Percentiles rank a stretch among this genome's conserved stretches.
These are phyloP conservation scores for Pleurotus citrinopileatus DNA, from an alignment of 768 basidiomycete species.

Conservation along the genomic window DNA sequence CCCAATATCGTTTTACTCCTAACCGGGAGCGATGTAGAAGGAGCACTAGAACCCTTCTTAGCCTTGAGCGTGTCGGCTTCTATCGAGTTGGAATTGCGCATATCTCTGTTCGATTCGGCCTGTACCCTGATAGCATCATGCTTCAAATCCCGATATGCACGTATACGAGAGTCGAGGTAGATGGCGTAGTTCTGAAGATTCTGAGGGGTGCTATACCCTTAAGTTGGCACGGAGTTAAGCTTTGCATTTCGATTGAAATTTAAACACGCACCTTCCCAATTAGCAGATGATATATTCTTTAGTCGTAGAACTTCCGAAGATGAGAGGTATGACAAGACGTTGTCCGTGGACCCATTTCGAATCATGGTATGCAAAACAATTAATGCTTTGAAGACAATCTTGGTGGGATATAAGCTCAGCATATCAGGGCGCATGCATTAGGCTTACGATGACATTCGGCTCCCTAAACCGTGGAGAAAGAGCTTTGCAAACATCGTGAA, in stretches of 20 bases:
- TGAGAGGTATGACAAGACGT: constrained; percentile 81
- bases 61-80: constrained; percentile 51
- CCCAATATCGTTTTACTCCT: constrained; percentile 80
- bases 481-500: constrained; percentile 91
- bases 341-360: constrained; percentile 93
- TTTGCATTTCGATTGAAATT: background rate
- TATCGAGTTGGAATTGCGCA: constrained; percentile 61
- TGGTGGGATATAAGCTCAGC: constrained; percentile 10
- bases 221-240: constrained; percentile 6
- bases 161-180: constrained; percentile 88
- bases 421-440: constrained; percentile 3
- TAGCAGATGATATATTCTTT: constrained; percentile 74
- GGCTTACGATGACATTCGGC: constrained; percentile 83
- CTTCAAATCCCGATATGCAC: constrained; percentile 84
- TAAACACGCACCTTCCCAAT: constrained; percentile 75
- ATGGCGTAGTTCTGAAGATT: constrained; percentile 85
- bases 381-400: constrained; percentile 98
- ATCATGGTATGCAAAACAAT: constrained; percentile 97
- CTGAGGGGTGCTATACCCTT: constrained; percentile 83
- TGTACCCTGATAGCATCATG: constrained; percentile 95
- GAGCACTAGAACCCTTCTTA: constrained; percentile 26
- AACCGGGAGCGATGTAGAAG: constrained; percentile 33
- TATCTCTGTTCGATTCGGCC: constrained; percentile 87
- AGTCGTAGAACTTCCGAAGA: constrained; percentile 79
- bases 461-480: constrained; percentile 83